A percentile compares a stretch with the other conserved stretches of the same genome.
Conservation (phyloP, 345 rosid species). For the Physaria fendleri region DNA sequence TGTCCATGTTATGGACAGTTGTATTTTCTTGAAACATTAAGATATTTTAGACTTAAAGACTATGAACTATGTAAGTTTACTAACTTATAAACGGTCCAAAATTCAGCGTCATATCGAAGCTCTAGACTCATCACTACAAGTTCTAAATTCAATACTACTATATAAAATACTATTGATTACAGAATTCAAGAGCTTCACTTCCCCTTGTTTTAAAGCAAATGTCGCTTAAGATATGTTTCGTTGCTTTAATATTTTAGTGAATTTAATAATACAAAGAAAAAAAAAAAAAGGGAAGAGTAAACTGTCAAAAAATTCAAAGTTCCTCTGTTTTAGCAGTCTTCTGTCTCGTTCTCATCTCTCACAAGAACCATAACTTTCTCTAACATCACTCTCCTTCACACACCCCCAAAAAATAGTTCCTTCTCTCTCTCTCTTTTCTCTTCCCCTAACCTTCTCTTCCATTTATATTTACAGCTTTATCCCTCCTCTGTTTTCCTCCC, state of each 20-base stretch:
- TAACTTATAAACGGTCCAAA: too few relatives aligned
- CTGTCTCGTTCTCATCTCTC: constrained; percentile 29
- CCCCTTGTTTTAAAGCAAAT: constrained; percentile 20
- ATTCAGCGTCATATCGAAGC: too few relatives aligned
- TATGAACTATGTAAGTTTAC: too few relatives aligned
- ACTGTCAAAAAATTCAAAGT: constrained; percentile 19
- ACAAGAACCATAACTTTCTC: constrained; percentile 33
- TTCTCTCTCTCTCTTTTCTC: background rate
- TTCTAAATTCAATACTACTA: background rate
- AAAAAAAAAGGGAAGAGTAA: background rate
- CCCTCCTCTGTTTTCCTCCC: too few relatives aligned
- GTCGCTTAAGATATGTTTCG: background rate
- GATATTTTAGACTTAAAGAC: too few relatives aligned
- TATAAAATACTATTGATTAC: background rate
- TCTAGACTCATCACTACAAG: background rate
- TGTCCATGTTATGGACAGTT: too few relatives aligned
- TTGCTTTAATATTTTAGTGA: background rate
- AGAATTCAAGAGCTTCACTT: constrained; percentile 7
- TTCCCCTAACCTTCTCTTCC: too few relatives aligned
- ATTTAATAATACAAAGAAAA: background rate
- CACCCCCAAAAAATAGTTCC: constrained; percentile 22
- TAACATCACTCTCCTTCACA: constrained; percentile 31
- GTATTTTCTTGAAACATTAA: too few relatives aligned
- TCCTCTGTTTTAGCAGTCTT: constrained; percentile 30
- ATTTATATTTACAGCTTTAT: too few relatives aligned